Base-by-base conservation (phyloP, 345 rosid species). In the Pelargonium nanum region DNA sequence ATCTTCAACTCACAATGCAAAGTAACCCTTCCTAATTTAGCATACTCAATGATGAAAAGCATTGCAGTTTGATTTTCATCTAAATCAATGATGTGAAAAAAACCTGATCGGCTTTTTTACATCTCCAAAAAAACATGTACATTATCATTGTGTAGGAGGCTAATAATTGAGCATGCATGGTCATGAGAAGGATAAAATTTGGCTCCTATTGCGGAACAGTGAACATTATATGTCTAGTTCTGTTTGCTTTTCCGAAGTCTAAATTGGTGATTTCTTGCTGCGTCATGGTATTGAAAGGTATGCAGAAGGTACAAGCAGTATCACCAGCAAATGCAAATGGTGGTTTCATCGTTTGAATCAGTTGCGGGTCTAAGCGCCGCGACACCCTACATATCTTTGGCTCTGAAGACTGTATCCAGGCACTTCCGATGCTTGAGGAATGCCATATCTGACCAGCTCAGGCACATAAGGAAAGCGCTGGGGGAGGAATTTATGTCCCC, bases 261-360 rank as follows among this genome's bases (percentile, higher is more conserved):
- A 52, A 52, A 19, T n/a, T 19, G 9, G 4, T 40, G 48, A 40
- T 26, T 58, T 20, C 7, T 17, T 52, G 4, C 24, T 22, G 10
- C 3, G 9, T 40, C 15, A 40, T 40, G n/a, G n/a, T n/a, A 12
- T 57, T 57, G 57, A 70, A 70, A 81, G 92, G 82, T 86, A 26
- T 62, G 70, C 69, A 78, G 71, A 69, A 75, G 77, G 65, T 81
- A 76, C 75, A 79, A 76, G 76, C 73, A 76, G 16, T 81, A 81
- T 63, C 69, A 83, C 51, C 88, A 83, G 63, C 89, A 86, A 57
- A 81, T 83, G 80, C 78, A 83, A 66, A 79, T 79, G 85, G 86
- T 79, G 53, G 83, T 83, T 21, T 79, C 92, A 4, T 83, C 86
- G 5, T 85, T 83, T 24, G 86, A 85, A 60, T 65, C 83, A 0